These are phyloP conservation scores for Phytophthora agathidicida DNA, from an alignment of 352 stramenopile species.

Conservation along the genomic window DNA sequence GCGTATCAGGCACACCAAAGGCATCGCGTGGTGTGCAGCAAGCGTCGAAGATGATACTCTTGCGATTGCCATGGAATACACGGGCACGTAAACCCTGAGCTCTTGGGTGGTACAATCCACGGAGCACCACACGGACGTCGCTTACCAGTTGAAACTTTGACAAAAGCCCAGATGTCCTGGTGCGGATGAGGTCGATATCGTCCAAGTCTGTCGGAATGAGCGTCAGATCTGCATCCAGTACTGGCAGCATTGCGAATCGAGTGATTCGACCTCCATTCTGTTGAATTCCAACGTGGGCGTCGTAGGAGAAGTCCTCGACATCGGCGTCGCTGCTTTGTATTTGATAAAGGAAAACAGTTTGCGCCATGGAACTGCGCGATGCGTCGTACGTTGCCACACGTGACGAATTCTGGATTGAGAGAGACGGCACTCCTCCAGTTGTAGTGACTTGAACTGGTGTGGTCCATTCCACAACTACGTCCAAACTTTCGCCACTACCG, in stretches of 20 bases:
- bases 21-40: conserved; percentile 48
- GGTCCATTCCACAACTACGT: conserved; percentile 71
- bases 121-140: conserved; percentile 54
- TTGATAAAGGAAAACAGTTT: conserved; percentile 60
- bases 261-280: conserved; percentile 63
- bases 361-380: conserved; percentile 38
- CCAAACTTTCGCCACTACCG: conserved; percentile 63
- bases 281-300: conserved; percentile 41
- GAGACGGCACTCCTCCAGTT: conserved; percentile 32
- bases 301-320: conserved; percentile 57
- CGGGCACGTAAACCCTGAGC: conserved; percentile 55
- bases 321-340: conserved; percentile 23
- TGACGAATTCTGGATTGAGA: conserved; percentile 48
- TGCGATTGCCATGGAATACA: conserved; percentile 55
- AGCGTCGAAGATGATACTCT: conserved; percentile 48
- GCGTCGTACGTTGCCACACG: conserved; percentile 46
- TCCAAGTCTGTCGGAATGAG: conserved; percentile 34
- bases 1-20: conserved; percentile 51
- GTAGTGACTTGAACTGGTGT: conserved; percentile 44
- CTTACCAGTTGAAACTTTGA: conserved; percentile 69
- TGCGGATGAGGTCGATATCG: conserved; percentile 27
- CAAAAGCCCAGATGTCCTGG: conserved; percentile 36
- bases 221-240: conserved; percentile 47
- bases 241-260: conserved; percentile 36
- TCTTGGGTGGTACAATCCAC: conserved; percentile 72